Evolutionary conservation across 1,284 basidiomycete species (phyloP).

Genomic region (Bjerkandera adusta): DNA sequence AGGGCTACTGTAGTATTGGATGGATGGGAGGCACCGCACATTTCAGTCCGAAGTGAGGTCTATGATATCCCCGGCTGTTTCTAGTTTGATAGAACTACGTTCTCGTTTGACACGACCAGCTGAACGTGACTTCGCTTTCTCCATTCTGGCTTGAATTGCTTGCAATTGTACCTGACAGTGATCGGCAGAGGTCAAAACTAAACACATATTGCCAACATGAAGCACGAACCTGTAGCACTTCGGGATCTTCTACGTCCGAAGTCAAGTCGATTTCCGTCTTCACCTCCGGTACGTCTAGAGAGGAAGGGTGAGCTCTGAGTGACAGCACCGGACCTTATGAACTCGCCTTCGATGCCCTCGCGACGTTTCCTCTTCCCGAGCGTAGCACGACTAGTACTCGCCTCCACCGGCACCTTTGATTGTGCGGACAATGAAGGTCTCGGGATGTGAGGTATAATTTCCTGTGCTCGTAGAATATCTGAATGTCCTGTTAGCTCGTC

Average conservation of each 20-base stretch:
- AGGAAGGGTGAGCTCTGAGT: background rate
- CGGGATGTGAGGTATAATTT: background rate
- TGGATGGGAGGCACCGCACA: too few species aligned
- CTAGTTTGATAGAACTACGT: background rate
- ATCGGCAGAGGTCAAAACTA: background rate
- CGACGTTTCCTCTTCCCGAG: background rate
- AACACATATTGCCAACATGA: background rate
- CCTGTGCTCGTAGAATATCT: conserved; percentile 5
- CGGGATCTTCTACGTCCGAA: background rate
- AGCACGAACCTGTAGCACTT: background rate
- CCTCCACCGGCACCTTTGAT: too few species aligned
- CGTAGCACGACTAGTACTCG: background rate
- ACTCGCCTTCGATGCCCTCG: background rate
- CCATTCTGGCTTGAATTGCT: background rate
- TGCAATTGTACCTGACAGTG: background rate
- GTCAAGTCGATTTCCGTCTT: conserved; percentile 2
- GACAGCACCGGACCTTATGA: background rate
- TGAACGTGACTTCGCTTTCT: background rate
- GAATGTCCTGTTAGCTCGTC: background rate
- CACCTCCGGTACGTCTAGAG: background rate
- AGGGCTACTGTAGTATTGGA: background rate
- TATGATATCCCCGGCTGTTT: background rate
- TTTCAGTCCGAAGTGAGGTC: background rate
- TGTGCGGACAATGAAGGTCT: background rate
- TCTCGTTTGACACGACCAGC: background rate